Base-by-base conservation (phyloP, 2,329 filamentous ascomycete species). In the Fusarium sulawesiense region DNA sequence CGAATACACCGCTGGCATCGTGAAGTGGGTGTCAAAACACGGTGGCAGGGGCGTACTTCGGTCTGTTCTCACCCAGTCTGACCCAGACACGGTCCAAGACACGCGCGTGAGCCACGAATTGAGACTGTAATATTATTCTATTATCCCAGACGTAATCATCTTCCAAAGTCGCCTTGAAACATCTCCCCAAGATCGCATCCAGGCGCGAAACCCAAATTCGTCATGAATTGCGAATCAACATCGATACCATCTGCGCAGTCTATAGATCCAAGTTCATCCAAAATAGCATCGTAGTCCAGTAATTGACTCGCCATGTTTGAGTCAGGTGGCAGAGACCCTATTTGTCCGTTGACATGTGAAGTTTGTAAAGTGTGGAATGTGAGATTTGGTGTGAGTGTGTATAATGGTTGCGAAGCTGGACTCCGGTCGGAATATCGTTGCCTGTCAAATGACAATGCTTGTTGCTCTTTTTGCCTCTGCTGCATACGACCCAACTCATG, bases 131-230 rank as follows among this genome's bases (percentile, higher is more conserved):
- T 71, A 57, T 65, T 37, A 37, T 37, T 37, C 4, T 37, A 37
- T 37, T 37, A 37, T 37, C 18, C 34, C 6, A n/a, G 18, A 37
- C 18, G 34, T n/a, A 37, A 41, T 74, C 59, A 78, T 67, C 70
- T 68, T 20, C 81, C 79, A 73, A 81, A 83, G 27, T 82, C 80
- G 27, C 79, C 77, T 55, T 77, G 75, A 69, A 79, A 78, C 80
- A 88, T 82, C 68, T 89, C 87, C 0, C 84, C 82, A 51, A 90
- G 80, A 60, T 89, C 88, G 34, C 86, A 85, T 27, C 88, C 88
- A 0, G 89, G 88, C 3, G 85, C 87, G 75, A 91, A 90, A 0
- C 89, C 89, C 21, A 91, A 80, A 70, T 91, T 91, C 46, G 87
- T 84, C 88, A 91, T 89, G 72, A 91, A 91, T 66, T 89, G 87